Evolutionary conservation across 2,329 filamentous ascomycete species (phyloP), one percentile per base, ranked within the genome.

Genomic region (Trichoderma brevicompactum): DNA sequence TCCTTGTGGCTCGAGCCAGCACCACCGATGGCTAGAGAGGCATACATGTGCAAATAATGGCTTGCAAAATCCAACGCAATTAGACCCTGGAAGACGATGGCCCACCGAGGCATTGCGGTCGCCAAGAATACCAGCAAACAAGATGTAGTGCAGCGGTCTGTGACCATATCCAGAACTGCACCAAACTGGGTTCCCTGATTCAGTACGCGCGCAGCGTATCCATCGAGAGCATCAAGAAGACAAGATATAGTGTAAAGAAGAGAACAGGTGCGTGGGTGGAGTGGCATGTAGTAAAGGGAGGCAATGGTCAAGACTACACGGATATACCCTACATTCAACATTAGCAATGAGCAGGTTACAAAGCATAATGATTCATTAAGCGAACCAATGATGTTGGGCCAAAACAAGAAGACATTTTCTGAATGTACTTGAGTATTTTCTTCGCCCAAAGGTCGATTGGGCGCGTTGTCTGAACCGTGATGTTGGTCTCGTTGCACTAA

Each of bases 31-130:
- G 89, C 88, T 73, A 97, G 81, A 1, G 92, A 96, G 12, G 94
- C 92, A 76, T 96, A 98, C 94, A 98, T 98, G 80, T 98, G 94
- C 82, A 97, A 93, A 76, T 97, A 98, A 79, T 98, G 94, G 75
- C 92, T 96, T 32, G 94, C 91, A 69, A 98, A 84, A 78, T 98
- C 95, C 72, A 98, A 80, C 61, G 90, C 90, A 78, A 98, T 97
- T 73, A 98, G 81, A 41, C 89, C 87, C 81, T 98, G 95, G 85
- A 98, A 98, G 65, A 97, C 75, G 71, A 98, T 92, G 69, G 92
- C 88, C 89, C 92, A 97, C 64, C 93, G 87, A 7, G 94, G 94
- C 81, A 96, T 97, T n/a, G 94, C 94, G 13, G 92, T 94, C 52
- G 92, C 92, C 67, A 98, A 81, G 81, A 97, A 98, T 50, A 97